phyloP scores from a whole-genome alignment of 2,329 filamentous ascomycete species.

The Xylariaceae sp. region DNA sequence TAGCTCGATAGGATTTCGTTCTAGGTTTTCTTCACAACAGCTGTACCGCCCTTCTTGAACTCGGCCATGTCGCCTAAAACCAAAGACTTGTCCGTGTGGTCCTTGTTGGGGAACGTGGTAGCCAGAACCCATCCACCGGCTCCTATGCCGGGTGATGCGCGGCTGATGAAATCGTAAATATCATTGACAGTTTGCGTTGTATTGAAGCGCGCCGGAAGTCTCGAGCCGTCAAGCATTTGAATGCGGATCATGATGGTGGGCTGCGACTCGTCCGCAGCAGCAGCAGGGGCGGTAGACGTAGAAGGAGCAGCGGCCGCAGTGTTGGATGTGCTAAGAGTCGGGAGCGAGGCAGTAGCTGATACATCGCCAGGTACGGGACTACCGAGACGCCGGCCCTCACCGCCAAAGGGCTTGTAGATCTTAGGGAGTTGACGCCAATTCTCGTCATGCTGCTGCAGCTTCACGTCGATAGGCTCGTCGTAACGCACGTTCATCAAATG shows the following conservation, averaged over 20 bases:
- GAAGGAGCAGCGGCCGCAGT: conserved; percentile 29
- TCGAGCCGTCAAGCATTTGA: conserved; percentile 72
- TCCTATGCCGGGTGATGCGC: conserved; percentile 55
- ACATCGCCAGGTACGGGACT: conserved; percentile 67
- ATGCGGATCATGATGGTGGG: conserved; percentile 71
- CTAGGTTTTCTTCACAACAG: conserved; percentile 53
- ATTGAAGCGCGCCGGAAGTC: conserved; percentile 78
- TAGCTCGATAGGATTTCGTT: not conserved
- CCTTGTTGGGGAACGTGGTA: conserved; percentile 80
- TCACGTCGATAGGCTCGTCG: conserved; percentile 74
- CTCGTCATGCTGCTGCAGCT: conserved; percentile 71
- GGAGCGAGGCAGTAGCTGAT: conserved; percentile 23
- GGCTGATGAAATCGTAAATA: conserved; percentile 69
- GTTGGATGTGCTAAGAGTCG: conserved; percentile 30
- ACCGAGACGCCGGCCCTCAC: conserved; percentile 69
- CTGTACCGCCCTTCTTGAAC: conserved; percentile 63
- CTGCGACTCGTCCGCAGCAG: conserved; percentile 57
- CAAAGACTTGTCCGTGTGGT: conserved; percentile 64
- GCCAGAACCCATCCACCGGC: conserved; percentile 68
- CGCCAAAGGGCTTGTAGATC: conserved; percentile 71
- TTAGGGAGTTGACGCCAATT: conserved; percentile 70
- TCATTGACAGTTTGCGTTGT: conserved; percentile 72
- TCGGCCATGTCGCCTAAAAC: conserved; percentile 58
- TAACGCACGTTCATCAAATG: conserved; percentile 73
- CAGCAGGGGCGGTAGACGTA: conserved; percentile 17